Evolutionary conservation across 225 moss, liverwort and hornwort genomes (phyloP).

Genomic region (Bryoerythrophyllum caledonicum): DNA sequence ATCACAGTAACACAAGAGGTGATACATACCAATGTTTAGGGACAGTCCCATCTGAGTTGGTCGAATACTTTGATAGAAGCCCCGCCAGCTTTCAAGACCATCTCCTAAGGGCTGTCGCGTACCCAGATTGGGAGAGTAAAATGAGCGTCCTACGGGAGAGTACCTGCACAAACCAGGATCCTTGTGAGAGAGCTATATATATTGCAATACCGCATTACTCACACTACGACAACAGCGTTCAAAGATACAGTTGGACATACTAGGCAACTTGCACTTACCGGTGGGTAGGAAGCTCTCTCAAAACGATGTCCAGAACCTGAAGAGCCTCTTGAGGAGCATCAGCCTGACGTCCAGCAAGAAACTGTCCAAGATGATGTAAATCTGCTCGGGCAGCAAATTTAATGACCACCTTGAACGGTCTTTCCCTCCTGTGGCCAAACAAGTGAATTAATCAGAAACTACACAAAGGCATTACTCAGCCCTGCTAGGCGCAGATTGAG

Average conservation of each 20-base stretch:
- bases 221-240: background rate
- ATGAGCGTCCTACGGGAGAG: slow-evolving; percentile 94
- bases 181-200: background rate
- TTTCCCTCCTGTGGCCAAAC: slow-evolving; percentile 61
- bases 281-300: slow-evolving; percentile 91
- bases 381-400: slow-evolving; percentile 96
- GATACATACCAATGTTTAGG: slow-evolving; percentile 76
- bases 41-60: slow-evolving; percentile 99
- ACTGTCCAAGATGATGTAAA: slow-evolving; percentile 91
- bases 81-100: slow-evolving; percentile 97
- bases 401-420: slow-evolving; percentile 86
- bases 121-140: slow-evolving; percentile 92
- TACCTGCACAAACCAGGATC: slow-evolving; percentile 43
- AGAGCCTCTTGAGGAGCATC: slow-evolving; percentile 98
- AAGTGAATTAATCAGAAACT: background rate
- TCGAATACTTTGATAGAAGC: slow-evolving; percentile 96
- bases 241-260: background rate
- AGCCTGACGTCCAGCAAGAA: slow-evolving; percentile 85
- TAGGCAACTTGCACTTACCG: slow-evolving; percentile 38
- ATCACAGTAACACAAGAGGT: background rate
- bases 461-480: background rate
- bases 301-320: slow-evolving; percentile 94
- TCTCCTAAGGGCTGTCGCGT: slow-evolving; percentile 84
- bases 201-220: background rate
- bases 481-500: background rate